Evolutionary conservation across 495 filamentous ascomycete genomes (phyloP), one percentile per base, ranked within the genome.

Genomic region (Gamarada debralockiae): DNA sequence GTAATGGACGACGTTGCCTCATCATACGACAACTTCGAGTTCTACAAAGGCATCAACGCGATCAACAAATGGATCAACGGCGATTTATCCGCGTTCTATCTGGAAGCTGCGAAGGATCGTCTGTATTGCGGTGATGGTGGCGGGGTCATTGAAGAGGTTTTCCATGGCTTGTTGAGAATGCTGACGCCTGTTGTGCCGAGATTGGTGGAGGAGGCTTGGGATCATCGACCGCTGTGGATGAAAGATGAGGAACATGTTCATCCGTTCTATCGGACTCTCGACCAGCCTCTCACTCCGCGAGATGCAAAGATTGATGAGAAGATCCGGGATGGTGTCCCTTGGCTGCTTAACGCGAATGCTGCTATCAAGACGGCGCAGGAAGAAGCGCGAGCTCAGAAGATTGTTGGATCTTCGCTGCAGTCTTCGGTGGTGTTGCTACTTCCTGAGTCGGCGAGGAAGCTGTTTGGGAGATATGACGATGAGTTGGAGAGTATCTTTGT

Each of bases 41-140:
- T 95, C 69, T 86, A 86, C 74, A 92, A 85, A 70, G 90, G 78
- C 8, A 73, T 87, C 8, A 79, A 73, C 48, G 69, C 74, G 5
- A 72, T 97, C 57, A 92, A 90, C 67, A 75, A 73, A 53, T 97
- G 91, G 83, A 70, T 95, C 55, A 82, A 80, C 52, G 79, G 74
- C 17, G 86, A 95, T 56, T 79, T 99, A 21, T 97, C 92, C 0
- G 81, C 92, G 0, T 95, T 97, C 64, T 97, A 97, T 70, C 81
- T 97, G 46, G 93, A 97, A 65, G 79, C 86, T 0, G 72, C 91
- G 63, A 99, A 97, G 67, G 93, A 99, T 63, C 74, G 87, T 23
- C 69, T 96, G 3, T 97, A 97, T 71, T 89, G 90, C 24, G 85
- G 85, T 20, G 78, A 80, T 50, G 78, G 79, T 37, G 73, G 76